Evolutionary conservation across 129 eudicot genomes (phyloP).

Genomic region (Helianthus annuus): DNA sequence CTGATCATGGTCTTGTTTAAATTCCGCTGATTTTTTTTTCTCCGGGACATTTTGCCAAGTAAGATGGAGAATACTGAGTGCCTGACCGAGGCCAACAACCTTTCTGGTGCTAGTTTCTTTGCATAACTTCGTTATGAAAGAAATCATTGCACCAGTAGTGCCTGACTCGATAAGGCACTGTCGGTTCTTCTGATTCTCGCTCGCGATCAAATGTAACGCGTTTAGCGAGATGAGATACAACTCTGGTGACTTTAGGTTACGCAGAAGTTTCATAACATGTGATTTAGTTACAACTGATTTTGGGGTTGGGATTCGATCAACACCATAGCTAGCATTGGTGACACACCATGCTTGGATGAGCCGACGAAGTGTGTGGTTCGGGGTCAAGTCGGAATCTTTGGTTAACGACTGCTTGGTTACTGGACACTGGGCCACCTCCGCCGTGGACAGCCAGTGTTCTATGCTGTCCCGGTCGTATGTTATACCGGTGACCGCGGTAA

Average conservation of each 20-base stretch:
- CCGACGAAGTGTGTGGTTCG: constrained; percentile 77
- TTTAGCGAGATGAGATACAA: constrained; percentile 34
- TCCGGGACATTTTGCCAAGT: constrained; percentile 37
- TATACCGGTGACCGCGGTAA: constrained; percentile 76
- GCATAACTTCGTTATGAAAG: constrained; percentile 30
- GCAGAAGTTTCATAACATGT: constrained; percentile 46
- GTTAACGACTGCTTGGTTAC: constrained; percentile 64
- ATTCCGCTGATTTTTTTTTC: constrained; percentile 26
- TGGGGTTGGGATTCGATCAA: constrained; percentile 81
- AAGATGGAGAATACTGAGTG: constrained; percentile 47
- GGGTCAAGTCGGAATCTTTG: constrained; percentile 59
- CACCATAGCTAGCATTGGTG: constrained; percentile 49
- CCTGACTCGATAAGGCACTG: constrained; percentile 51
- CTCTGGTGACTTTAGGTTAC: constrained; percentile 40
- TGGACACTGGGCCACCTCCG: constrained; percentile 53
- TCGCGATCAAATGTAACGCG: constrained; percentile 38
- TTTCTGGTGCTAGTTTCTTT: constrained; percentile 20
- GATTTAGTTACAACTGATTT: constrained; percentile 48
- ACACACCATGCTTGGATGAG: constrained; percentile 89
- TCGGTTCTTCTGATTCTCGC: constrained; percentile 44
- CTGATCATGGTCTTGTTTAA: constrained; percentile 32
- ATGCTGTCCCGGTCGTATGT: constrained; percentile 80
- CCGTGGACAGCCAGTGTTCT: constrained; percentile 64
- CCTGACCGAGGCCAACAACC: constrained; percentile 37
- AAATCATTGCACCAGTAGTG: constrained; percentile 40